Base-by-base conservation (phyloP, 805 yeast species). In the Yamadazyma scolyti region DNA sequence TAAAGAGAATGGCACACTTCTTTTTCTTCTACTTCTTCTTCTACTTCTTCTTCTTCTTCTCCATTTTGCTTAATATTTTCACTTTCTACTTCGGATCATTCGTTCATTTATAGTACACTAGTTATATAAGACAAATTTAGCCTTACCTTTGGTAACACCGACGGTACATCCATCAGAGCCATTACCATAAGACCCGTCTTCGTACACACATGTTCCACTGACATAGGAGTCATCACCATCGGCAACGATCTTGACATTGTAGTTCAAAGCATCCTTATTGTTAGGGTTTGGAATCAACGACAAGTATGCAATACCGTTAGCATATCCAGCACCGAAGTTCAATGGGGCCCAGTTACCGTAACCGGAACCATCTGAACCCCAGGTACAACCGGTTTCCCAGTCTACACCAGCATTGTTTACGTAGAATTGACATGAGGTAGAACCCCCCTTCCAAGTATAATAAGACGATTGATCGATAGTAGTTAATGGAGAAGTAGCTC, bases 151-250 rank as follows among this genome's bases (percentile, higher is more conserved):
- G 37, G 87, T 77, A 43, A 90, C 94, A 45, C 94, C 79, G 44
- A 82, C 95, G 33, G 97, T 90, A 77, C 97, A 90, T 47, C 97
- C 97, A 48, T 79, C 87, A 26, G 79, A 40, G 44, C 87, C 86
- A 39, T 62, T 61, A 37, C 83, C 85, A 70, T 80, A 85, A 16
- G 48, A 35, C 47, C 97, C 97, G 54, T 84, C 68, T 52, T 72
- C 83, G 68, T 88, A 89, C 28, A 59, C 60, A 71, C 98, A 90
- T 27, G 71, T 65, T 39, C 97, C 97, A 46, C 68, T 68, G 27
- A 66, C 68, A 32, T 75, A 59, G 27, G 77, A 75, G 37, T 76
- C 81, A 13, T 34, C 41, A 32, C 73, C 74, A 46, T 51, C 54
- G 35, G 53, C 66, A 25, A 58, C 58, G 38, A 66, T 66, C 52